Percentiles rank a stretch among this genome's conserved stretches.
These are phyloP conservation scores for Tuber microsphaerosporum DNA, from an alignment of 495 filamentous ascomycete genomes.

Conservation along the genomic window DNA sequence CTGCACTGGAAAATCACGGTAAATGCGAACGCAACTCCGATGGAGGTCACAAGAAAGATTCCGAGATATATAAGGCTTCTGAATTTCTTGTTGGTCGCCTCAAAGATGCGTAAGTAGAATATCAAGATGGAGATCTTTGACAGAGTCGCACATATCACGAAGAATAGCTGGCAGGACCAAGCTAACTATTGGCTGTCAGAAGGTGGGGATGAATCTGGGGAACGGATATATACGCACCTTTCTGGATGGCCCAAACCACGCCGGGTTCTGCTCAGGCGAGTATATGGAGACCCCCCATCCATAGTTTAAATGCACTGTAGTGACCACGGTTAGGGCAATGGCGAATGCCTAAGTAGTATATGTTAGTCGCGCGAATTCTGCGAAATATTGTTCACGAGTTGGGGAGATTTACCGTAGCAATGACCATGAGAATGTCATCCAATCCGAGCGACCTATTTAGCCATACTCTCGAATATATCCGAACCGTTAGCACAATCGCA, in stretches of 20 bases:
- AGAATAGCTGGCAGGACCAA: neutral
- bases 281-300: neutral
- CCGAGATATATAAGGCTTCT: neutral
- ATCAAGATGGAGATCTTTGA: neutral
- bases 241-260: slow-evolving; percentile 1
- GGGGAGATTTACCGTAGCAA: neutral
- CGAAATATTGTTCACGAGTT: neutral
- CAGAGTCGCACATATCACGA: neutral
- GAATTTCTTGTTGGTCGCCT: neutral
- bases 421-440: neutral
- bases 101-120: neutral
- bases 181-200: neutral
- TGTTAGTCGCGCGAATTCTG: neutral
- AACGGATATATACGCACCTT: neutral
- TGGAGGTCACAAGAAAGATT: neutral
- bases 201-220: neutral
- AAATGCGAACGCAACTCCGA: neutral
- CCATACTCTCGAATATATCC: slow-evolving; percentile 32
- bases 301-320: neutral
- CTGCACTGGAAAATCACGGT: neutral
- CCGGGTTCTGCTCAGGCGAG: neutral
- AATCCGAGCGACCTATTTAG: slow-evolving; percentile 13
- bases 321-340: neutral
- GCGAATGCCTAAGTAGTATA: neutral
- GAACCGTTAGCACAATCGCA: slow-evolving; percentile 20